phyloP scores from a whole-genome alignment of 768 basidiomycete genomes.

The Pluteus cervinus region DNA sequence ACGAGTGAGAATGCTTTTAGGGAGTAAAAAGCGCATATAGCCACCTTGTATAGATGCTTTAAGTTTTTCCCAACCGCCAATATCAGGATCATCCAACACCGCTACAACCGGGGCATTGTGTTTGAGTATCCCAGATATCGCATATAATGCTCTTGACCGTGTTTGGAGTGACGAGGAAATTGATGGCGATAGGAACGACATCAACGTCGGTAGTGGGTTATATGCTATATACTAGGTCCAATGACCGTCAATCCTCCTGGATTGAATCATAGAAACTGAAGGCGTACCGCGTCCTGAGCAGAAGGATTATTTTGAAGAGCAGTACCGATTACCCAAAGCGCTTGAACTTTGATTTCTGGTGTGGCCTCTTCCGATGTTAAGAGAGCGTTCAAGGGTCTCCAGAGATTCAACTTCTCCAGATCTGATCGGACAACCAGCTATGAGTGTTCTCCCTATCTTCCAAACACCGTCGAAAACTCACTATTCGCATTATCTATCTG shows the following conservation, averaged over 20 bases:
- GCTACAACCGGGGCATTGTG: constrained; percentile 67
- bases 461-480: constrained; percentile 18
- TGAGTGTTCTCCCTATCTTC: background rate
- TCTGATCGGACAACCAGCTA: constrained; percentile 37
- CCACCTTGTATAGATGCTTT: constrained; percentile 56
- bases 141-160: constrained; percentile 79
- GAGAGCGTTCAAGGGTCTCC: constrained; percentile 70
- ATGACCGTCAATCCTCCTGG: background rate
- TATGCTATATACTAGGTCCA: constrained; percentile 48
- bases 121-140: constrained; percentile 72
- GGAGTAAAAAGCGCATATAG: background rate
- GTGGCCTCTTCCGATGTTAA: constrained; percentile 47
- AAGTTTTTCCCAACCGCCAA: constrained; percentile 62
- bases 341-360: constrained; percentile 57
- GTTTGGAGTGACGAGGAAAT: constrained; percentile 41
- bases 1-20: background rate
- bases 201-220: constrained; percentile 60
- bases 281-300: constrained; percentile 68
- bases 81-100: constrained; percentile 35
- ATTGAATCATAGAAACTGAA: background rate
- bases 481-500: constrained; percentile 90
- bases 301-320: constrained; percentile 87
- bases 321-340: constrained; percentile 85
- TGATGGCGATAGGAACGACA: constrained; percentile 54
- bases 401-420: constrained; percentile 68